Evolutionary conservation across 2,329 filamentous ascomycete species (phyloP).

Genomic region (Calonectria leucothoes): DNA sequence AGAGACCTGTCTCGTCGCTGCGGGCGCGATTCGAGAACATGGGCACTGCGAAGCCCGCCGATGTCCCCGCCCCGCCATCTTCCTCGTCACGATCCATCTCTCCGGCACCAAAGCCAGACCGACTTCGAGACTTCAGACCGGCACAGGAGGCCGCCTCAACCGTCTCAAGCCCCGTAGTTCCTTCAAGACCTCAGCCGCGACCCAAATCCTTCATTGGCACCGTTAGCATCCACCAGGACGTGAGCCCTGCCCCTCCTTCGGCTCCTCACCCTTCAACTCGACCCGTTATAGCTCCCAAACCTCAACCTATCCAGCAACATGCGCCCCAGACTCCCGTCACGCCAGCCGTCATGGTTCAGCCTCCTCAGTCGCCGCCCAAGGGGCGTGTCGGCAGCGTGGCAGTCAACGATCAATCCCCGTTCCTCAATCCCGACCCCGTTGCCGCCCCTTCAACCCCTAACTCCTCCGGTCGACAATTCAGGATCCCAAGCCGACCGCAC

Average conservation of each 20-base stretch:
- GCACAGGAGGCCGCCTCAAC: slow-evolving; percentile 48
- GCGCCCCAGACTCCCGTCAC: slow-evolving; percentile 50
- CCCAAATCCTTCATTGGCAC: slow-evolving; percentile 39
- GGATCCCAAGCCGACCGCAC: slow-evolving; percentile 65
- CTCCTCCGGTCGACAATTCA: slow-evolving; percentile 59
- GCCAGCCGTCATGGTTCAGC: slow-evolving; percentile 76
- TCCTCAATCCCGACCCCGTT: slow-evolving; percentile 60
- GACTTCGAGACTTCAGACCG: slow-evolving; percentile 54
- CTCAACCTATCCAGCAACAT: slow-evolving; percentile 33
- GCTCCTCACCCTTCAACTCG: slow-evolving; percentile 41
- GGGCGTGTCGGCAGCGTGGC: slow-evolving; percentile 48
- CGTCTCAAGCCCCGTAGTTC: slow-evolving; percentile 46
- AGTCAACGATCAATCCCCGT: slow-evolving; percentile 55
- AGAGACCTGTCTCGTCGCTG: slow-evolving; percentile 87
- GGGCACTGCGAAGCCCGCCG: slow-evolving; percentile 38
- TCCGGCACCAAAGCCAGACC: slow-evolving; percentile 56
- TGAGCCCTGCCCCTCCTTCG: slow-evolving; percentile 33
- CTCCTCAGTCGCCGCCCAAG: slow-evolving; percentile 77
- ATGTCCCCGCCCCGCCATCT: slow-evolving; percentile 35
- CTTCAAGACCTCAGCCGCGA: slow-evolving; percentile 45
- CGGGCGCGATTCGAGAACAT: slow-evolving; percentile 86
- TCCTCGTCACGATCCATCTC: slow-evolving; percentile 50
- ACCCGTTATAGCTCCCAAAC: slow-evolving; percentile 38
- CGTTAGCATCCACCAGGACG: slow-evolving; percentile 35
- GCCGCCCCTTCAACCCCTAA: slow-evolving; percentile 55